Percentiles rank a stretch among this genome's conserved stretches.
phyloP scores from a whole-genome alignment of 2,329 filamentous ascomycete species.

The Hypomyces rosellus region DNA sequence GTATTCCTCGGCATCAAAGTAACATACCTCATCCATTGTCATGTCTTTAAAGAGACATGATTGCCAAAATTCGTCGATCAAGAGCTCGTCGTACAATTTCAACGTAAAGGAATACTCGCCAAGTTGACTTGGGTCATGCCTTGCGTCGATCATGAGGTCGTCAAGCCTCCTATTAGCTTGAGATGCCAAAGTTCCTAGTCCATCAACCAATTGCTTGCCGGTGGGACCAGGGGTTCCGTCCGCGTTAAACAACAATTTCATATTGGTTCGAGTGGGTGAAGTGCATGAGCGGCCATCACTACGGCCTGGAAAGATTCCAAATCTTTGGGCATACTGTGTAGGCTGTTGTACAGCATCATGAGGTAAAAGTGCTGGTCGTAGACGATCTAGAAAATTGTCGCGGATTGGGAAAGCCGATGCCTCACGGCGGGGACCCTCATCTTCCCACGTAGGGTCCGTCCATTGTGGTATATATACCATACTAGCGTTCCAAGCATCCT shows the following conservation, averaged over 20 bases:
- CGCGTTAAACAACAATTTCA: too few species aligned
- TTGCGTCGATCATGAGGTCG: neutral
- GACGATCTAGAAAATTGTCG: slow-evolving; percentile 14
- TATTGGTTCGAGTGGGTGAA: slow-evolving; percentile 21
- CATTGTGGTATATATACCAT: slow-evolving; percentile 19
- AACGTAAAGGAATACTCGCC: slow-evolving; percentile 9
- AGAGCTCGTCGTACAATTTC: slow-evolving; percentile 18
- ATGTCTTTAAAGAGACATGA: slow-evolving; percentile 21
- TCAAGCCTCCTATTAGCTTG: neutral
- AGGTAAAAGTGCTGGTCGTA: slow-evolving; percentile 20
- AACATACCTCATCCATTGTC: slow-evolving; percentile 25
- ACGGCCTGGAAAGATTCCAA: slow-evolving; percentile 22
- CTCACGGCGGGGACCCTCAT: slow-evolving; percentile 12
- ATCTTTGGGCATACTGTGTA: slow-evolving; percentile 22
- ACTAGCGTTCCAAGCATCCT: neutral
- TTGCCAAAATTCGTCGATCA: slow-evolving; percentile 27
- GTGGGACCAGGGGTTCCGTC: slow-evolving; percentile 1
- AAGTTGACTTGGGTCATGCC: neutral
- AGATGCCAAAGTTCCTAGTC: slow-evolving; percentile 14
- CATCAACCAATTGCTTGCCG: slow-evolving; percentile 18
- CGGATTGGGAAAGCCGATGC: slow-evolving; percentile 12
- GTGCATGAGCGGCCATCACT: slow-evolving; percentile 25
- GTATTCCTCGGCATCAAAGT: neutral
- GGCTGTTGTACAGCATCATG: slow-evolving; percentile 19
- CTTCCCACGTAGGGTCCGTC: slow-evolving; percentile 23